Evolutionary conservation across 164 flowering plant genomes (phyloP).

Genomic region (Tinospora cordifolia): DNA sequence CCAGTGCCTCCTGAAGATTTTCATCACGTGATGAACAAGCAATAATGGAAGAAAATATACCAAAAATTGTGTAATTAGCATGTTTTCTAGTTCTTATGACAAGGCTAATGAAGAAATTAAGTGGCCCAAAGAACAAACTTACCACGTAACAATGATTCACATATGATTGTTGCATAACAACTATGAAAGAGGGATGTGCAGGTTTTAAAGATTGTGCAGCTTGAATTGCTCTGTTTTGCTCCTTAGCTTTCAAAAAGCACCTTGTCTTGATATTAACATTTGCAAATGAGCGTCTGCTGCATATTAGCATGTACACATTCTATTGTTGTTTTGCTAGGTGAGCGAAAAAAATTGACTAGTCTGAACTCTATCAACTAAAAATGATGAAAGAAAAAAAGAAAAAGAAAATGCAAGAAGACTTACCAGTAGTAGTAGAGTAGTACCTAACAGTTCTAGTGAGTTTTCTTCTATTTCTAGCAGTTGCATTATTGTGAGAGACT

Average conservation of each 20-base stretch:
- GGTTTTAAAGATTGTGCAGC: not conserved
- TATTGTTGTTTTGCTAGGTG: not conserved
- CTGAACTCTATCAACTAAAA: not conserved
- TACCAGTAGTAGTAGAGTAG: not conserved
- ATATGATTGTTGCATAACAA: not conserved
- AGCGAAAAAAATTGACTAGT: not conserved
- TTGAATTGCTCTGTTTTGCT: not conserved
- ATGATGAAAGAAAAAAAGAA: not conserved
- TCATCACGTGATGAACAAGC: slow-evolving; percentile 41
- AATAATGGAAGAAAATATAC: no score
- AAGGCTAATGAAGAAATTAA: not conserved
- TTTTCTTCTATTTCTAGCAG: not conserved
- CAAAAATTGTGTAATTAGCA: no score
- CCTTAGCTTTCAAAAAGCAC: not conserved
- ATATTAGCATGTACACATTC: not conserved
- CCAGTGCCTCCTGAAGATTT: slow-evolving; percentile 50
- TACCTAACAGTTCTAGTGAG: not conserved
- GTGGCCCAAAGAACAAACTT: not conserved
- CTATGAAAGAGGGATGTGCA: not conserved
- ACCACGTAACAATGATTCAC: not conserved
- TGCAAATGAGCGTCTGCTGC: not conserved
- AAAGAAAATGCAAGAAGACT: not conserved
- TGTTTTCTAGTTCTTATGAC: no score
- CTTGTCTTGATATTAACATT: not conserved
- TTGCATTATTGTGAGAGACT: not conserved